Base-by-base conservation (phyloP, 345 rosid genomes). In the Eutrema japonicum region DNA sequence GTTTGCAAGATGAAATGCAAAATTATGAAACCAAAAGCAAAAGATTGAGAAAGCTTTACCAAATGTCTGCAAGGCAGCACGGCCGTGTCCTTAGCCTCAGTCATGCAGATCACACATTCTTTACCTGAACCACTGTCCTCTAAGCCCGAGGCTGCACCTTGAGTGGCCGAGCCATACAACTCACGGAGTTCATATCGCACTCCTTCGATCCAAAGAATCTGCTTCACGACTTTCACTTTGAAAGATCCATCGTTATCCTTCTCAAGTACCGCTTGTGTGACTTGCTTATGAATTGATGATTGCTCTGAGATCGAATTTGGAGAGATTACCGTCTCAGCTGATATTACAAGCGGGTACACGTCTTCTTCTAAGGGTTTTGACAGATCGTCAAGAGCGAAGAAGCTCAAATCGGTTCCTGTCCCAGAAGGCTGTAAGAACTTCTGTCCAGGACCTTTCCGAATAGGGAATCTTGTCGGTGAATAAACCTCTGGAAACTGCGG, bases 101-200 rank as follows among this genome's bases (percentile, higher is more conserved):
- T 86, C 98, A 92, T 84, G 87, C 98, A 92, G 73, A 92, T 88
- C 53, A 90, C 98, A 55, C 98, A 92, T 43, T 92, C 96, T 78
- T 89, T 88, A 75, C 96, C 95, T 10, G 57, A 75, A 71, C 85
- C 92, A 81, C 75, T 79, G 35, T 89, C 94, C 46, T 82, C 82
- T 70, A 86, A 85, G 52, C 81, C 85, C 71, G 85, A 88, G 10
- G 81, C 77, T 18, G 83, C 64, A 33, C 68, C 64, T 57, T 77
- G 68, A 55, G 50, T 64, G 11, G 78, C 75, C 11, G 88, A 82
- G 81, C 98, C 96, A 72, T 83, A 92, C 56, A 92, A 68, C 78
- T 92, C 96, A 11, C 84, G 91, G 2, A 92, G 83, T 64, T 92
- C 98, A 78, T 92, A 92, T 38, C 91, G 82, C 77, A 87, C 88